These are phyloP conservation scores for Eutrema japonicum DNA, from an alignment of 345 rosid species.

Conservation along the genomic window DNA sequence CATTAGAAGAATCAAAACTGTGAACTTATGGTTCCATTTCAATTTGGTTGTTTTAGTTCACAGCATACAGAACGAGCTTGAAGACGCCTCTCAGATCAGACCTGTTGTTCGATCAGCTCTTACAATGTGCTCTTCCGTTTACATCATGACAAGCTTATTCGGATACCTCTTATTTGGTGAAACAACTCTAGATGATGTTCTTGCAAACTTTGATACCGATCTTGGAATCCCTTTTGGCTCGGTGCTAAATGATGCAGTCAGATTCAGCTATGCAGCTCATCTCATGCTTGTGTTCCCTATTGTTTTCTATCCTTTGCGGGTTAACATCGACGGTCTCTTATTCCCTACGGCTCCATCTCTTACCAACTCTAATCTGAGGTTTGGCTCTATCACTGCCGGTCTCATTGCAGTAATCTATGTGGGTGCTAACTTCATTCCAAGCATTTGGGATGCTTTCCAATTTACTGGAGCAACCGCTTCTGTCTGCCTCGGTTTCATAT, in stretches of 20 bases:
- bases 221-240: constrained; percentile 80
- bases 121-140: constrained; percentile 71
- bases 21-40: not conserved
- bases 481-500: constrained; percentile 92
- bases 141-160: constrained; percentile 75
- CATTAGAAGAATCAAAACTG: not conserved
- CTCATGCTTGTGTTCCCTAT: constrained; percentile 95
- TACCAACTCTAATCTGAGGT: constrained; percentile 63
- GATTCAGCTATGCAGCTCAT: constrained; percentile 85
- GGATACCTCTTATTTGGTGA: constrained; percentile 94
- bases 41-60: constrained; percentile 61
- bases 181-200: constrained; percentile 78
- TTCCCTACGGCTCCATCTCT: constrained; percentile 73
- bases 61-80: constrained; percentile 84
- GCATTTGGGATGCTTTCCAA: constrained; percentile 98
- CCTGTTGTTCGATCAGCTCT: constrained; percentile 76
- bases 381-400: constrained; percentile 60
- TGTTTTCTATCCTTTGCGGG: constrained; percentile 77
- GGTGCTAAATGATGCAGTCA: constrained; percentile 73
- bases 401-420: constrained; percentile 66
- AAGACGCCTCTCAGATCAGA: constrained; percentile 67
- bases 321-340: constrained; percentile 83
- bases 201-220: constrained; percentile 81
- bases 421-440: constrained; percentile 91
- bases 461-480: constrained; percentile 96